phyloP scores from a whole-genome alignment of 2,329 filamentous ascomycete species.

The Annulohypoxylon truncatum region DNA sequence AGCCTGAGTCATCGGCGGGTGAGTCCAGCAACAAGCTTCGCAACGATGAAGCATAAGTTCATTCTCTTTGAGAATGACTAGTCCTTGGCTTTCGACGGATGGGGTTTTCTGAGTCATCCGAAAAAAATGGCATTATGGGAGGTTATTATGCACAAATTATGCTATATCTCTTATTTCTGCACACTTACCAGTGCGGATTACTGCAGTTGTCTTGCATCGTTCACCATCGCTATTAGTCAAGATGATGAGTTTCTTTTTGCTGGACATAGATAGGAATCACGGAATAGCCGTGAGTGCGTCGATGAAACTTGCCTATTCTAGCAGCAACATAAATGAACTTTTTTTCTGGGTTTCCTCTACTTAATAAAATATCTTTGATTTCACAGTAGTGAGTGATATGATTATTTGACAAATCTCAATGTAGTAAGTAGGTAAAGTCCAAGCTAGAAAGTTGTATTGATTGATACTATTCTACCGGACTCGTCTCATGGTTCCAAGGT shows the following conservation, averaged over 20 bases:
- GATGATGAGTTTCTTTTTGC: not conserved
- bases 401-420: not conserved
- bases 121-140: not conserved
- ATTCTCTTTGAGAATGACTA: not conserved
- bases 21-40: not conserved
- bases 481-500: not conserved
- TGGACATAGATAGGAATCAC: not conserved
- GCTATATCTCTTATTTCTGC: not conserved
- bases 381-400: not conserved
- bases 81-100: not conserved
- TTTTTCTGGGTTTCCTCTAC: not conserved
- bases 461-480: not conserved
- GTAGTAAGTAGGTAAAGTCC: too few species aligned
- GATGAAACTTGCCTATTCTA: not conserved
- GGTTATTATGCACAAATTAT: not conserved
- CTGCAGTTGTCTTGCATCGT: not conserved
- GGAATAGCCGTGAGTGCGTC: not conserved
- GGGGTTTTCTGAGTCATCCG: too few species aligned
- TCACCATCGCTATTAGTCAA: not conserved
- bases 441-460: not conserved
- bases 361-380: not conserved
- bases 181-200: not conserved
- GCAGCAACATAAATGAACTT: not conserved
- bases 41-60: not conserved
- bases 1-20: not conserved